Evolutionary conservation across 495 filamentous ascomycete genomes (phyloP), one percentile per base, ranked within the genome.

Genomic region (Neurospora sp.): DNA sequence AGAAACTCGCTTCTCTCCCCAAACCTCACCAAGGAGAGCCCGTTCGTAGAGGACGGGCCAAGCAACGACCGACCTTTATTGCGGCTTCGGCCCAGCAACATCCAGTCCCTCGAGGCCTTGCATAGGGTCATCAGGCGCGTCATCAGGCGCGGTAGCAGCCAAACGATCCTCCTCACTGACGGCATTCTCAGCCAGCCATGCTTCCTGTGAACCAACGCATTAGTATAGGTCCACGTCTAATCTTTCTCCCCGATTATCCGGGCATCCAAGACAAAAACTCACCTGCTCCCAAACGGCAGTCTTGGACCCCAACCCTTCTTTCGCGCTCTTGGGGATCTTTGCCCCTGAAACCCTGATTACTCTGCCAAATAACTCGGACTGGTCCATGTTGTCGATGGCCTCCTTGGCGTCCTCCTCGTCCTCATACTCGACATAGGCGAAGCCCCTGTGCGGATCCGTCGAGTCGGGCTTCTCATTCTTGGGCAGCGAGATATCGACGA

Each of bases 221-320:
- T 76, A 86, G 80, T 74, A 79, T 44, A 40, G 76, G 72, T 69
- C 69, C 16, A 22, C 10, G 27, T 31, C 40, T n/a, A 5, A 37
- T 1, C 38, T 68, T 20, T n/a, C 35, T 73, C 11, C 31, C 20
- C 27, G 12, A 38, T 7, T 31, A 69, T 14, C 4, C 73, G n/a
- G n/a, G n/a, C n/a, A 69, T 44, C 70, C 75, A 69, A 59, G 16
- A 35, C 69, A 70, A 71, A 69, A 61, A 78, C 89, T 68, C 84
- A 97, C 95, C 90, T 98, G 96, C 82, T 98, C 93, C 96, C 96
- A 99, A 73, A 99, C 87, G 10, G 96, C 96, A n/a, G 91, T 97
- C 84, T 93, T 96, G 83, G 91, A 93, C 40, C 95, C 94, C 12
- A 99, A 79, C 16, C 94, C 92, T 77, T 95, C 92, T 70, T 91